Evolutionary conservation across 257 asterid genomes (phyloP).

Genomic region (Capsicum chinense): DNA sequence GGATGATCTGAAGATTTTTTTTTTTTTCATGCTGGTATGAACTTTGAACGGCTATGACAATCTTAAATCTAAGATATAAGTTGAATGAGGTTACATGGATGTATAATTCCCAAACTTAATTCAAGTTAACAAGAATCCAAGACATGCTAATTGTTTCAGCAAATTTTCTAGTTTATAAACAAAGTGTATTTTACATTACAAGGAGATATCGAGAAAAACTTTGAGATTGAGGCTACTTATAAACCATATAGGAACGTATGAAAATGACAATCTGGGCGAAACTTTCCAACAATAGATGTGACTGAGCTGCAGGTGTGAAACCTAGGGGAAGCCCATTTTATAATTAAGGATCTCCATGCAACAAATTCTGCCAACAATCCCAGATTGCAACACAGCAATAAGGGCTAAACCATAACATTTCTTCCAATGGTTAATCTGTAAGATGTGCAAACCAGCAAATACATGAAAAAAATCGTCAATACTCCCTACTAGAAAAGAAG

Average conservation of each 20-base stretch:
- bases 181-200: neutral
- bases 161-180: neutral
- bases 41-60: neutral
- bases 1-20: too few relatives aligned
- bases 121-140: conserved; percentile 8
- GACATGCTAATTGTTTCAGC: conserved; percentile 9
- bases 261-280: neutral
- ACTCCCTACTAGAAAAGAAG: neutral
- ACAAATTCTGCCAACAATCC: conserved; percentile 19
- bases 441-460: conserved; percentile 5
- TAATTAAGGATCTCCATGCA: neutral
- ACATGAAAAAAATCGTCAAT: neutral
- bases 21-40: neutral
- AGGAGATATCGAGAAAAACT: neutral
- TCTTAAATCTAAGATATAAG: neutral
- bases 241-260: neutral
- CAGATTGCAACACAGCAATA: neutral
- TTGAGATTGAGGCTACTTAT: conserved; percentile 8
- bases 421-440: conserved; percentile 17
- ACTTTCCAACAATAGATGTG: neutral
- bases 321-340: neutral
- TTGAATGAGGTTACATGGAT: neutral
- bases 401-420: conserved; percentile 14
- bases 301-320: neutral
- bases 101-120: neutral